Conservation (phyloP, 2,329 filamentous ascomycete species). For the Pseudogymnoascus sp. region DNA sequence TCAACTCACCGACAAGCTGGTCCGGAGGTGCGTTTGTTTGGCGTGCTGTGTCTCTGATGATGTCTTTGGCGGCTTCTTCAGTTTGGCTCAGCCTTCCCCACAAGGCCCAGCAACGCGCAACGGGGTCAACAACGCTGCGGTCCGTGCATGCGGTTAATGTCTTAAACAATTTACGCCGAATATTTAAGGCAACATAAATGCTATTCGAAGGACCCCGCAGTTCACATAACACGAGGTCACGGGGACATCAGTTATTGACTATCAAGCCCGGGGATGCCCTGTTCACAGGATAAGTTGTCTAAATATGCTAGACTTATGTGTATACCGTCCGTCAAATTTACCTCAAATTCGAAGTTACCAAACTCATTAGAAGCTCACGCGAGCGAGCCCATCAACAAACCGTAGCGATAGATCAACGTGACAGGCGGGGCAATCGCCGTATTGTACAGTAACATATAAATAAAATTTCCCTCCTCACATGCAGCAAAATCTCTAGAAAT, state of each 20-base stretch:
- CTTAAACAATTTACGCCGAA: not conserved
- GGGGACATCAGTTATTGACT: not conserved
- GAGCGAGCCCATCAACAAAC: not conserved
- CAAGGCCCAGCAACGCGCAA: constrained; percentile 2
- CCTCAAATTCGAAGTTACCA: not conserved
- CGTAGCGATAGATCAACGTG: not conserved
- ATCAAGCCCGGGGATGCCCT: not conserved
- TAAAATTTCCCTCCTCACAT: not conserved
- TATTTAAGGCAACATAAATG: not conserved
- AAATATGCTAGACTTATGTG: not conserved
- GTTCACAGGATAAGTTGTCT: not conserved
- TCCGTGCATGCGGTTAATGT: not conserved
- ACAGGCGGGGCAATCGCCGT: not conserved
- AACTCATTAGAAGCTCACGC: not conserved
- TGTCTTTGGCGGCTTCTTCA: not conserved
- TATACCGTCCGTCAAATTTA: not conserved
- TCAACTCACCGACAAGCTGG: not conserved
- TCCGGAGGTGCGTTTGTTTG: not conserved
- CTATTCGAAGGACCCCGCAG: not conserved
- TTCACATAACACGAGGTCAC: not conserved
- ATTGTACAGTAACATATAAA: not conserved
- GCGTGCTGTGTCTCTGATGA: not conserved
- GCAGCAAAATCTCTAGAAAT: not conserved
- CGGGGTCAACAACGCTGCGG: not conserved
- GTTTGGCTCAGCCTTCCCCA: constrained; percentile 3